Evolutionary conservation across 2,329 filamentous ascomycete genomes (phyloP), one percentile per base, ranked within the genome.

Genomic region (Didymella pinodella): DNA sequence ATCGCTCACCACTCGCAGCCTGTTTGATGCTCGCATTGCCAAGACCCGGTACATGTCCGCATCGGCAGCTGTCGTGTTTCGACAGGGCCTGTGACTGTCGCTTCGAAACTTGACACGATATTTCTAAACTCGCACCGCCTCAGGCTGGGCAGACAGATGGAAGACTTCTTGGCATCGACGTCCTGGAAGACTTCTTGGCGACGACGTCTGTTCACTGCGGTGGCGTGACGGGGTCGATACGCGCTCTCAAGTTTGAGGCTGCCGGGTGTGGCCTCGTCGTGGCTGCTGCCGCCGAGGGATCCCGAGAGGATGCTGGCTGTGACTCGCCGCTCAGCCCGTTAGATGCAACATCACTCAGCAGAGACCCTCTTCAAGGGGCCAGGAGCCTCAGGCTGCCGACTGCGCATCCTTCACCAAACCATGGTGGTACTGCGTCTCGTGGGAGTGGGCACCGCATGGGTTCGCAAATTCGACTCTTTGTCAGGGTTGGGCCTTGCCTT

Each of bases 21-120:
- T 61, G 57, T 65, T 61, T 61, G 54, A 57, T 48, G 53, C 53
- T 54, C 16, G 10, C 18, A 34, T 18, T 50, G 56, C 57, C 52
- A 53, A 54, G 50, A 22, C 22, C 54, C 62, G 65, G 63, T 51
- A 57, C 32, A 44, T 49, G 43, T 26, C 26, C 40, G 51, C 58
- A 59, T 51, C 61, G 54, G 51, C 46, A 54, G 57, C 51, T 55
- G 59, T 64, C 62, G 54, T 60, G 68, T 70, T 69, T 70, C 61
- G 63, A 34, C 29, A 48, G 64, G 62, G 53, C 66, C 57, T 65
- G 59, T 62, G 60, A 26, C 44, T 18, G 48, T 59, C 63, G 45
- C 48, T 70, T 69, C 68, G 68, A 70, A 70, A 70, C 67, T 59
- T 63, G 61, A 58, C 47, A 57, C 58, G 48, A 57, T 46, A 51